phyloP scores from a whole-genome alignment of 2,329 filamentous ascomycete genomes.

The Ploettnerulaceae sp. region DNA sequence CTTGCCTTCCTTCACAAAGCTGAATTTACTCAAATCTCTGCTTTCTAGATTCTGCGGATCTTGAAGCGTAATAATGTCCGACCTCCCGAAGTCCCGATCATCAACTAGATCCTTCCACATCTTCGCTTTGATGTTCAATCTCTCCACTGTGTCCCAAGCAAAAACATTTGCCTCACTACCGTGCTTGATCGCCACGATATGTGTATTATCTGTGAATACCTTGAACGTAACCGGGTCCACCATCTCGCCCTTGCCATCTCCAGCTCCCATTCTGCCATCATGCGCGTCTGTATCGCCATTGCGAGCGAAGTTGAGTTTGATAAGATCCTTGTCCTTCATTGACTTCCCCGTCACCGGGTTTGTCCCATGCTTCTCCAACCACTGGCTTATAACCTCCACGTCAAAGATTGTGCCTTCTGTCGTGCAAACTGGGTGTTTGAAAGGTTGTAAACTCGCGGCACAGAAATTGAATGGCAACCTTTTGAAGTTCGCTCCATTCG shows the following conservation, averaged over 20 bases:
- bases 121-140: constrained; percentile 94
- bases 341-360: constrained; percentile 84
- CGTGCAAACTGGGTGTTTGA: constrained; percentile 91
- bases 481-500: constrained; percentile 65
- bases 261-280: constrained; percentile 43
- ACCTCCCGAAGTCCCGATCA: constrained; percentile 79
- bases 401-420: constrained; percentile 86
- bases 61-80: constrained; percentile 93
- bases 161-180: constrained; percentile 90
- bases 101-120: constrained; percentile 89
- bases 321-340: constrained; percentile 74
- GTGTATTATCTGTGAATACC: constrained; percentile 95
- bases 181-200: constrained; percentile 82
- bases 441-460: constrained; percentile 91
- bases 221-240: constrained; percentile 98
- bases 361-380: constrained; percentile 89
- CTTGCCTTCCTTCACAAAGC: constrained; percentile 79
- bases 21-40: constrained; percentile 81
- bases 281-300: constrained; percentile 66
- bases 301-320: constrained; percentile 86
- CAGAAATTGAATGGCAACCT: constrained; percentile 97
- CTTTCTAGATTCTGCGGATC: constrained; percentile 87
- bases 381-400: constrained; percentile 86
- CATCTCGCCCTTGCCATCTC: constrained; percentile 66
- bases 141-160: constrained; percentile 89